Conservation (phyloP, 2,329 filamentous ascomycete species). For the Macrophomina tecta region DNA sequence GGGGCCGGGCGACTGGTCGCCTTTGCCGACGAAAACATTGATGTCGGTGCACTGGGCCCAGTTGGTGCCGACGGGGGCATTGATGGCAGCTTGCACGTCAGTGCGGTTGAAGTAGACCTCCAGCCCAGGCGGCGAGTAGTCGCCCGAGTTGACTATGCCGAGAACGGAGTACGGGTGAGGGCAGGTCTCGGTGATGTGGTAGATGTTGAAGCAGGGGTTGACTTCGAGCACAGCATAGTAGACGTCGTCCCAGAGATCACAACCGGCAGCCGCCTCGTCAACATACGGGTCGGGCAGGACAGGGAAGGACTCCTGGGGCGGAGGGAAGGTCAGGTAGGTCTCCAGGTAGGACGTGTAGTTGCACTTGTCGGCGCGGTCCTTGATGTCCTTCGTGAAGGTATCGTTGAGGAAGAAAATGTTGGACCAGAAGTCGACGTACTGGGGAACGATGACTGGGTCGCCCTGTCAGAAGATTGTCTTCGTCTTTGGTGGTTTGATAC, state of each 20-base stretch:
- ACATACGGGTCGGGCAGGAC: slow-evolving; percentile 34
- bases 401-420: slow-evolving; percentile 52
- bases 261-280: background rate
- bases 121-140: slow-evolving; percentile 48
- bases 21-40: slow-evolving; percentile 49
- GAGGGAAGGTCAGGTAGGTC: slow-evolving; percentile 51
- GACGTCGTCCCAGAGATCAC: slow-evolving; percentile 48
- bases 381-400: slow-evolving; percentile 46
- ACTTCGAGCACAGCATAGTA: slow-evolving; percentile 47
- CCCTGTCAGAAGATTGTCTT: slow-evolving; percentile 5
- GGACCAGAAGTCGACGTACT: slow-evolving; percentile 48
- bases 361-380: slow-evolving; percentile 42
- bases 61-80: slow-evolving; percentile 52
- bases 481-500: slow-evolving; percentile 23
- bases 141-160: slow-evolving; percentile 46
- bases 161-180: slow-evolving; percentile 43
- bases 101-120: slow-evolving; percentile 59
- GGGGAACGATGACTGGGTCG: slow-evolving; percentile 38
- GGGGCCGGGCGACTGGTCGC: slow-evolving; percentile 47
- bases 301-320: slow-evolving; percentile 41
- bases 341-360: slow-evolving; percentile 46
- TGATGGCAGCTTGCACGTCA: slow-evolving; percentile 57
- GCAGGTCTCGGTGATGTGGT: slow-evolving; percentile 51
- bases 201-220: slow-evolving; percentile 60
- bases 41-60: slow-evolving; percentile 49